A percentile compares a stretch with the other conserved stretches of the same genome.
These are phyloP conservation scores for Paramecium tetraurelia DNA, from an alignment of 73 alveolate genomes.

Conservation along the genomic window DNA sequence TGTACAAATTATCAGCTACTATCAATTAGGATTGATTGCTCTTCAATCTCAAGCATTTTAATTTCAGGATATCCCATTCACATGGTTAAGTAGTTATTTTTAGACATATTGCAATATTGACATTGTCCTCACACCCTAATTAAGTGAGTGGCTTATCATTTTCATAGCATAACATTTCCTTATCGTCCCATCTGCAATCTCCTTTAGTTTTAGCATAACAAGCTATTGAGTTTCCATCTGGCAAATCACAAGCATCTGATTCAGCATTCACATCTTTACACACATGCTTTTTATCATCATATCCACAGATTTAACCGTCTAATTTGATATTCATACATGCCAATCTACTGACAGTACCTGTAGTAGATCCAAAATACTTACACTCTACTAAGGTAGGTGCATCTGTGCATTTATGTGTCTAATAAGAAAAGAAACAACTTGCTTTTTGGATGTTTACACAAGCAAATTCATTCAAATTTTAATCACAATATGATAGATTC, in stretches of 20 bases:
- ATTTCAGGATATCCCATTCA: conserved; percentile 3
- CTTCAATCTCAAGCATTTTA: not conserved
- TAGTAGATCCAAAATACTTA: not conserved
- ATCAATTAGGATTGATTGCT: not conserved
- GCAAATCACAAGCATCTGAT: not conserved
- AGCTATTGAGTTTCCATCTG: not conserved
- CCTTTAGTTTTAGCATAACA: not conserved
- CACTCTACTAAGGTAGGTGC: not conserved
- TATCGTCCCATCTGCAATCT: not conserved
- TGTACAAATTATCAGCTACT: not conserved
- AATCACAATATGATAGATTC: not conserved
- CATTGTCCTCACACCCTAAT: conserved; percentile 18
- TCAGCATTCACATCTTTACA: not conserved
- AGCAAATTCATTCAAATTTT: not conserved
- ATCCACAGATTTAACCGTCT: conserved; percentile 23
- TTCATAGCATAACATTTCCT: not conserved
- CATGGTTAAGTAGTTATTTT: conserved; percentile 7
- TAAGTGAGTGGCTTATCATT: not conserved
- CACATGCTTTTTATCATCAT: not conserved
- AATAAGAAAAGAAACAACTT: not conserved
- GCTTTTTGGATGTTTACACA: not conserved
- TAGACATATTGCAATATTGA: not conserved
- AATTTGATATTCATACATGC: not conserved
- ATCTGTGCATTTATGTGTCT: not conserved
- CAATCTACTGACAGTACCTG: not conserved